phyloP scores from a whole-genome alignment of 305 asterid genomes.

The Salvia sclarea region DNA sequence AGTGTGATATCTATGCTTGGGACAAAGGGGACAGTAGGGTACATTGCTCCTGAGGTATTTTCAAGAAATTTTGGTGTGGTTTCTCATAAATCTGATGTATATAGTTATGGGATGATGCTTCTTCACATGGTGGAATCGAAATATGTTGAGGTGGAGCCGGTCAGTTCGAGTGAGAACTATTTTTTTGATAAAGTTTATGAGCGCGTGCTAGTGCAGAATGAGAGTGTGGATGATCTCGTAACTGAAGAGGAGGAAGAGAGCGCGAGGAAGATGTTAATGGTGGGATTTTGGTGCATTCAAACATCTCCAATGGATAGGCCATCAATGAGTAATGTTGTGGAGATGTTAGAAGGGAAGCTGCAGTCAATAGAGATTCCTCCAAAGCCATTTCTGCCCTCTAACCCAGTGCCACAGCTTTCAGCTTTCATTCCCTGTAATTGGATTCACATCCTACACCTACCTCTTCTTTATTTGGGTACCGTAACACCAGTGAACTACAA shows the following conservation, averaged over 20 bases:
- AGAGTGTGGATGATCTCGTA: background rate
- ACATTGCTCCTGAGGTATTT: constrained; percentile 56
- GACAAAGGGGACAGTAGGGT: constrained; percentile 53
- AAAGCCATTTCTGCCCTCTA: constrained; percentile 30
- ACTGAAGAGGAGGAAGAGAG: constrained; percentile 25
- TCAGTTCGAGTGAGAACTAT: constrained; percentile 38
- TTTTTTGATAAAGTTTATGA: constrained; percentile 51
- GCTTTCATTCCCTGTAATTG: background rate
- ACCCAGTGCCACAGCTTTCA: constrained; percentile 4
- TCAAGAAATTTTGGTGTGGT: constrained; percentile 45
- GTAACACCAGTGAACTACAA: too few species aligned
- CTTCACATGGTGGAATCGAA: constrained; percentile 56
- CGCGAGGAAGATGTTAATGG: constrained; percentile 34
- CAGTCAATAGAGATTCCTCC: constrained; percentile 36
- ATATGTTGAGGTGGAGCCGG: constrained; percentile 13
- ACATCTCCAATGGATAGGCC: constrained; percentile 45
- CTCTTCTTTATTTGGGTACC: background rate
- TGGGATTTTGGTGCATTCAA: constrained; percentile 50
- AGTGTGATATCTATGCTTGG: constrained; percentile 40
- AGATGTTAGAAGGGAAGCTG: constrained; percentile 42
- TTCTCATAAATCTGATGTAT: constrained; percentile 63
- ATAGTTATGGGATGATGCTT: constrained; percentile 63
- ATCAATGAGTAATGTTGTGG: constrained; percentile 42
- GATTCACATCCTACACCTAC: background rate
- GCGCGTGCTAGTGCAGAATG: constrained; percentile 20